Conservation (phyloP, 345 rosid species). For the Sisymbrium irio region DNA sequence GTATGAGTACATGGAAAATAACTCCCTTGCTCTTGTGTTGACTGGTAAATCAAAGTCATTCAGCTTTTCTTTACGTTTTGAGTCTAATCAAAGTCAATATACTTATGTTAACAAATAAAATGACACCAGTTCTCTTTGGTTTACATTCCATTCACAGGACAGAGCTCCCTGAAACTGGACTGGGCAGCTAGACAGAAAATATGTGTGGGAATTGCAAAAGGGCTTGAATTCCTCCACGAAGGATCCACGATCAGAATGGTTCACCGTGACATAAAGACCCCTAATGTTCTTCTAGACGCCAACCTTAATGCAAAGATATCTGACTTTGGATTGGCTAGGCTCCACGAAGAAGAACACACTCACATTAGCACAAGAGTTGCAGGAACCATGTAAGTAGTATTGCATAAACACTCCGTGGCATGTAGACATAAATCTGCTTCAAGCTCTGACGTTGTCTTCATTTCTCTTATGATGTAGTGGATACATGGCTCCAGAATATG, state of each 20-base stretch:
- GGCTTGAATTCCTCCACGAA: constrained; percentile 42
- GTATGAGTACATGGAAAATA: too few relatives aligned
- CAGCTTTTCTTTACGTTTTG: too few relatives aligned
- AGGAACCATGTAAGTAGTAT: constrained; percentile 47
- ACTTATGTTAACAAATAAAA: too few relatives aligned
- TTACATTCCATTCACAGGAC: background rate
- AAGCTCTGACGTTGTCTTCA: too few relatives aligned
- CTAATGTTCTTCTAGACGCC: constrained; percentile 50
- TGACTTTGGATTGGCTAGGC: constrained; percentile 41
- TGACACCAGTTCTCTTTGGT: background rate
- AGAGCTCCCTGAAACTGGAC: constrained; percentile 27
- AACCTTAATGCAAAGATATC: constrained; percentile 44
- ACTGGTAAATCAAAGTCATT: too few relatives aligned
- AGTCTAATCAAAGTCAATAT: background rate
- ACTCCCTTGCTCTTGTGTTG: too few relatives aligned
- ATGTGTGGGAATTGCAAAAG: constrained; percentile 43
- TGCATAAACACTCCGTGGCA: too few relatives aligned
- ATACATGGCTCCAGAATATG: constrained; percentile 16
- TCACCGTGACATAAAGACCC: constrained; percentile 60
- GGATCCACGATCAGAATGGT: constrained; percentile 52
- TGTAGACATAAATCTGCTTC: too few relatives aligned
- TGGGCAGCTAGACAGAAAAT: constrained; percentile 51
- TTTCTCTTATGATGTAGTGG: constrained; percentile 25
- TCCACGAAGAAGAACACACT: constrained; percentile 44
- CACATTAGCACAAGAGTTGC: constrained; percentile 60